phyloP scores from a whole-genome alignment of 1,284 basidiomycete genomes.

The Trametes pubescens region DNA sequence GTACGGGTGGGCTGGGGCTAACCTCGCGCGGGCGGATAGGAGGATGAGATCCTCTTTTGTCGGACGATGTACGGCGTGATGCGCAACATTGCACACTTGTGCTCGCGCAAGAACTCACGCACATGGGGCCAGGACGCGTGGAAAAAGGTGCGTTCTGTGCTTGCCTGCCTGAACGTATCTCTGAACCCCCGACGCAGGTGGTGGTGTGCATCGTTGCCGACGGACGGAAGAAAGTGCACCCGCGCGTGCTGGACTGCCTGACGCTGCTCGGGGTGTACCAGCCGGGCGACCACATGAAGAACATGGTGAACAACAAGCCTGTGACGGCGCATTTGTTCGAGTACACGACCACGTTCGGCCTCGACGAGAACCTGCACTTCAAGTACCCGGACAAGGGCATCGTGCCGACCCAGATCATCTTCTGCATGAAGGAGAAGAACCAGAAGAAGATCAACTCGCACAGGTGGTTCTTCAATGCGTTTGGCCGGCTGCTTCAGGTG shows the following conservation, averaged over 20 bases:
- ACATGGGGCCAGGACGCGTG: constrained; percentile 97
- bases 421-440: constrained; percentile 95
- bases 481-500: constrained; percentile 77
- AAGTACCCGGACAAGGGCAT: constrained; percentile 96
- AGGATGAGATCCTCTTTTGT: constrained; percentile 94
- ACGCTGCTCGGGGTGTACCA: constrained; percentile 84
- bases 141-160: constrained; percentile 77
- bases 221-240: constrained; percentile 92
- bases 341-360: constrained; percentile 91
- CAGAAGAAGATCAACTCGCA: constrained; percentile 97
- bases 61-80: constrained; percentile 97
- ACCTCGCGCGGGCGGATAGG: constrained; percentile 58
- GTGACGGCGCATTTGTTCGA: constrained; percentile 97
- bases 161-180: not conserved
- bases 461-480: constrained; percentile 96
- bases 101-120: constrained; percentile 91
- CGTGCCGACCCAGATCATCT: constrained; percentile 91
- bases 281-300: constrained; percentile 87
- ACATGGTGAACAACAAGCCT: constrained; percentile 85
- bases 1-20: not conserved
- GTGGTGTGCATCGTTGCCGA: constrained; percentile 97
- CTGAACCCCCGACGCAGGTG: constrained; percentile 58
- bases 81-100: constrained; percentile 90
- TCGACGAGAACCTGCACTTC: constrained; percentile 92
- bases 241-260: constrained; percentile 93